Evolutionary conservation across 73 alveolate genomes (phyloP).

Genomic region (Tetrahymena thermophila): DNA sequence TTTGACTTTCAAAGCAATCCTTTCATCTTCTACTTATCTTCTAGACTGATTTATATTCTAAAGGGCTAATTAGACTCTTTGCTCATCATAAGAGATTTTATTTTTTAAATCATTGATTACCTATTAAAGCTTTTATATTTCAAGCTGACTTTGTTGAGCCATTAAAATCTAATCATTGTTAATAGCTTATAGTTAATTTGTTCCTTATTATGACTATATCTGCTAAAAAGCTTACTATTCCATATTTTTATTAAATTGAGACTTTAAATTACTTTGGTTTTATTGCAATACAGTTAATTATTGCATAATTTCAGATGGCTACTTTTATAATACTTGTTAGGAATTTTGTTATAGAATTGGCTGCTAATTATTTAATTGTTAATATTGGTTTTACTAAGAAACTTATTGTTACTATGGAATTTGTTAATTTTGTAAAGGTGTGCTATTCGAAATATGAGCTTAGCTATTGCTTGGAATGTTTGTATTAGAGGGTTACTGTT

Average conservation of each 20-base stretch:
- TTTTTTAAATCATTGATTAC: background rate
- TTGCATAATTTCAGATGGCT: background rate
- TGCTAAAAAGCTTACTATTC: background rate
- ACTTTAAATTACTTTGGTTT: background rate
- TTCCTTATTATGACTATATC: background rate
- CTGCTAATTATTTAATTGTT: background rate
- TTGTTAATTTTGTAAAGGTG: background rate
- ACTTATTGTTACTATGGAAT: background rate
- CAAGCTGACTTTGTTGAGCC: background rate
- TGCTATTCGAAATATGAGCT: background rate
- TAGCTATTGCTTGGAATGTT: background rate
- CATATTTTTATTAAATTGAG: background rate
- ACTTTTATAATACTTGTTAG: background rate
- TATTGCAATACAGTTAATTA: background rate
- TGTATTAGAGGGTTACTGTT: background rate
- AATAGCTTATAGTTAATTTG: background rate
- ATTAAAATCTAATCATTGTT: background rate
- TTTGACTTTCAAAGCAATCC: background rate
- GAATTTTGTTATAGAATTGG: background rate
- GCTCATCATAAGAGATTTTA: background rate
- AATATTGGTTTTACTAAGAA: background rate
- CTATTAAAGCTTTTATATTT: background rate
- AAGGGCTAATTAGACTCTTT: background rate
- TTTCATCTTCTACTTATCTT: background rate
- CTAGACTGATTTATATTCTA: background rate